phyloP scores from a whole-genome alignment of 345 rosid species.

The Hibiscus trionum region DNA sequence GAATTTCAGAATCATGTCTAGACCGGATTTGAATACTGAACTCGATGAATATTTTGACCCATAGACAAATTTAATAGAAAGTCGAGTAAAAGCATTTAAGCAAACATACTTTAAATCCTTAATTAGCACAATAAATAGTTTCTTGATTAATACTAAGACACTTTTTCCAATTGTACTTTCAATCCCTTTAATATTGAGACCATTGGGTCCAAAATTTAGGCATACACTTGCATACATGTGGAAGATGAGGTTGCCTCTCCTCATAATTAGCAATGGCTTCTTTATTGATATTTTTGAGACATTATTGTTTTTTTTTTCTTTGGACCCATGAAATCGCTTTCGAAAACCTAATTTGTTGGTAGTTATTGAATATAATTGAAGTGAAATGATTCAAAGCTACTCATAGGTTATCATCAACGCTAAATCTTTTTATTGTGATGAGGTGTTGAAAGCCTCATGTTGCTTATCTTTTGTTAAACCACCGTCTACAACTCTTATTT shows the following conservation, averaged over 20 bases:
- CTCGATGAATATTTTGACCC: too few species aligned
- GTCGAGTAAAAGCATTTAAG: too few species aligned
- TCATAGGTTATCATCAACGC: too few species aligned
- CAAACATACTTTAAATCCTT: too few species aligned
- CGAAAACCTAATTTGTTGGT: neutral
- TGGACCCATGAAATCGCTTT: constrained; percentile 19
- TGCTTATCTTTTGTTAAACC: too few species aligned
- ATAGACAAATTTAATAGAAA: too few species aligned
- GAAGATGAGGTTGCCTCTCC: neutral
- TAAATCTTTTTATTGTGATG: neutral
- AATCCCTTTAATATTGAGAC: neutral
- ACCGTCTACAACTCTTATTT: too few species aligned
- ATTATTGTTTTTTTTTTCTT: neutral
- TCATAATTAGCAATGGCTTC: neutral
- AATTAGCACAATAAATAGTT: too few species aligned
- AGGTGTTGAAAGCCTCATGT: too few species aligned
- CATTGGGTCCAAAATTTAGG: neutral
- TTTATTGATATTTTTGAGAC: neutral
- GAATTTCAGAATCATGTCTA: too few species aligned
- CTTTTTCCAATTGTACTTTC: neutral
- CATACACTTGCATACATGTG: neutral
- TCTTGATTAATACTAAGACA: too few species aligned
- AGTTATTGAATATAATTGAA: neutral
- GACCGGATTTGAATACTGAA: too few species aligned
- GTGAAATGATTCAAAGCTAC: neutral